Conservation (phyloP, 176 grass and related monocot species). For the Eragrostis nindensis region DNA sequence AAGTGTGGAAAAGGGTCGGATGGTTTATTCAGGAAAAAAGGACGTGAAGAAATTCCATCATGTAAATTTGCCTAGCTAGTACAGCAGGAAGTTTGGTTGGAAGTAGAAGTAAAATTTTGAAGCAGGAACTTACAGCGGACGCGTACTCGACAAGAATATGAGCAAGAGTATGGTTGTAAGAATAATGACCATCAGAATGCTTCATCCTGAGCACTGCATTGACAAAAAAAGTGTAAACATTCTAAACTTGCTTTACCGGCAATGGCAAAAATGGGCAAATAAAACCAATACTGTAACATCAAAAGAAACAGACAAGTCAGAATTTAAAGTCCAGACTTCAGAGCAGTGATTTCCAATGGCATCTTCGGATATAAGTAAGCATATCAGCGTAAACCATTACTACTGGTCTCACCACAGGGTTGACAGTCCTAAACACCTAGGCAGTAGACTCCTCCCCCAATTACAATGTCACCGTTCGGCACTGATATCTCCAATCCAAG, state of each 20-base stretch:
- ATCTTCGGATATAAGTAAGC: neutral
- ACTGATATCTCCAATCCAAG: neutral
- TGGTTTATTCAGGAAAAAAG: neutral
- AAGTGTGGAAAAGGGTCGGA: neutral
- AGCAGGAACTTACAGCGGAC: constrained; percentile 69
- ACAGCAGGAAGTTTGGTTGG: neutral
- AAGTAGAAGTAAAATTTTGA: constrained; percentile 5
- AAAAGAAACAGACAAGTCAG: neutral
- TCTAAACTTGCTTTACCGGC: neutral
- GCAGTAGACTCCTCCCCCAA: neutral
- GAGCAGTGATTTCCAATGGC: neutral
- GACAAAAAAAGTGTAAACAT: neutral
- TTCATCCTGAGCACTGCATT: constrained; percentile 47
- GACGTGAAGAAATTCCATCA: neutral
- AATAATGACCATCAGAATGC: constrained; percentile 36
- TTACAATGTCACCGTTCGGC: neutral
- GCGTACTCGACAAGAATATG: constrained; percentile 82
- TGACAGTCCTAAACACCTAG: neutral
- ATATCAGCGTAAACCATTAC: neutral
- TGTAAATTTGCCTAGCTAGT: neutral
- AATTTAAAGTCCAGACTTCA: neutral
- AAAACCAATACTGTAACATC: neutral
- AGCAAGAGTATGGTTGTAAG: constrained; percentile 73
- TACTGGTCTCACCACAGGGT: neutral
- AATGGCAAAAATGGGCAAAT: neutral